phyloP scores from a whole-genome alignment of 768 basidiomycete species.

The Cyclocybe aegerita region DNA sequence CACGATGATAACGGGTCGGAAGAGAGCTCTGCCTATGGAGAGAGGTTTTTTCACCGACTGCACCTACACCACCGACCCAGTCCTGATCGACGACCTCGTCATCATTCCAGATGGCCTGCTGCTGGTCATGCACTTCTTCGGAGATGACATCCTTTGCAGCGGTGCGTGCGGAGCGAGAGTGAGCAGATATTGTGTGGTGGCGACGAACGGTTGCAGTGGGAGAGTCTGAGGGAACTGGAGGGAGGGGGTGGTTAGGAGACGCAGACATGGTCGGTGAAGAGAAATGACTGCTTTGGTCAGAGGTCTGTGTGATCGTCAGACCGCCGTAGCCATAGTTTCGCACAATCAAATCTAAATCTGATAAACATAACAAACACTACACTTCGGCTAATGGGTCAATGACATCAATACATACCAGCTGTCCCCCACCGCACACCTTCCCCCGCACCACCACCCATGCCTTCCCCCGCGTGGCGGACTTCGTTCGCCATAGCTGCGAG shows the following conservation, averaged over 20 bases:
- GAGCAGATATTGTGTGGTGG: constrained; percentile 80
- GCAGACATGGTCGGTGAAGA: constrained; percentile 29
- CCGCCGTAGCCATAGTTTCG: constrained; percentile 22
- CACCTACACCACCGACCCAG: constrained; percentile 80
- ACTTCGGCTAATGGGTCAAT: constrained; percentile 3
- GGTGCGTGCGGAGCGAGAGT: constrained; percentile 63
- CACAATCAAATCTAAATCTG: constrained; percentile 23
- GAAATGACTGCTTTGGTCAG: constrained; percentile 10
- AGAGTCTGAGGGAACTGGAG: constrained; percentile 41
- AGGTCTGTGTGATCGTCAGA: constrained; percentile 13
- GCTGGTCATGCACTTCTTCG: constrained; percentile 60
- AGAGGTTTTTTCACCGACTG: constrained; percentile 79
- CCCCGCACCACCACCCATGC: constrained; percentile 23
- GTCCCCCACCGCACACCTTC: constrained; percentile 6
- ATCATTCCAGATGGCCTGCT: constrained; percentile 62
- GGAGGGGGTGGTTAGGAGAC: constrained; percentile 34
- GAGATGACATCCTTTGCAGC: constrained; percentile 63
- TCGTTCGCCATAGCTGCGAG: constrained; percentile 14
- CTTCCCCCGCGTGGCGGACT: constrained; percentile 10
- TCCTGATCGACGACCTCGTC: constrained; percentile 79
- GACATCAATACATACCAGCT: constrained; percentile 3
- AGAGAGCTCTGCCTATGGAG: constrained; percentile 81
- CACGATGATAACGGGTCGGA: constrained; percentile 77
- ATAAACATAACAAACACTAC: constrained; percentile 11
- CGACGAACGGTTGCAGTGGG: constrained; percentile 60